Base-by-base conservation (phyloP, 768 basidiomycete species). In the Pleurotus pulmonarius region DNA sequence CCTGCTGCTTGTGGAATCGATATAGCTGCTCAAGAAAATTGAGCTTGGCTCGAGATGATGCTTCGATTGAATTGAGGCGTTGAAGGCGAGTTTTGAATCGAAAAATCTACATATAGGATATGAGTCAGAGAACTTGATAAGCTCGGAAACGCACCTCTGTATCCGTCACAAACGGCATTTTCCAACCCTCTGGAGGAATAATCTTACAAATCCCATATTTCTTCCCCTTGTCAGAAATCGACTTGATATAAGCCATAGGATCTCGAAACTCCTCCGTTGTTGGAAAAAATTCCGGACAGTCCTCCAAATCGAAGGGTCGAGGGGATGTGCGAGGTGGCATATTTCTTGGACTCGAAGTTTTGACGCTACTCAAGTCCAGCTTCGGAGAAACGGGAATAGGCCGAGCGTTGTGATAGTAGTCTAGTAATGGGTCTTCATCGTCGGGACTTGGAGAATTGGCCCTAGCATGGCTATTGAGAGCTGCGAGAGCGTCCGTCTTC, bases 11-110 rank as follows among this genome's bases (percentile, higher is more conserved):
- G 73, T 98, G 97, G 70, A 90, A 99, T 63, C 92, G 89, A 72
- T 95, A 95, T 48, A 99, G 82, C 72, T 97, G 94, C 70, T 98
- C 96, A 62, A 98, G 74, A 73, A 97, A 98, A 76, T 97, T 98
- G 70, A 98, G 75, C 73, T 95, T 97, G 49, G 97, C 96, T 63
- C 97, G 80, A 58, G 94, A 95, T 37, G 95, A 91, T 13, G 97
- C 97, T 74, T 98, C 96, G 61, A 99, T 93, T 60, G 92, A 94
- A 70, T 98, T 98, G 65, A 99, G 79, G 60, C 91, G 86, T 71
- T 97, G 94, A 43, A 98, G 74, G 49, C 97, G 87, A 51, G 96
- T 99, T 73, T 92, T 92, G 76, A 99, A 99, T 48, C 93, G 90
- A 75, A 97, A 98, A 57, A 79, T 80, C 94, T 93, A 70, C 48